phyloP scores from a whole-genome alignment of 306 rosid genomes.

The Castanopsis chinensis region DNA sequence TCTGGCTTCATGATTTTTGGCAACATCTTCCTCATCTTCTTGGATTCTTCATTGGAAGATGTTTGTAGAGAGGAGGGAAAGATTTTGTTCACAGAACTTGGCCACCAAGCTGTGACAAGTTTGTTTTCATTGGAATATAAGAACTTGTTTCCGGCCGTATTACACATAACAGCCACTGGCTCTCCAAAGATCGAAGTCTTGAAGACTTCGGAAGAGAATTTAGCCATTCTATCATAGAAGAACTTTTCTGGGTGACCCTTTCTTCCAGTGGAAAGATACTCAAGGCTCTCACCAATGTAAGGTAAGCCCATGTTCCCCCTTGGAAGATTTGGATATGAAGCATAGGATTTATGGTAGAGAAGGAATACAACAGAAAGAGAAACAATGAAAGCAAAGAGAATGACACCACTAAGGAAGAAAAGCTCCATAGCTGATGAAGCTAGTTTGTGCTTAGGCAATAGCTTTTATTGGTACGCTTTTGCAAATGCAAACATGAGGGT shows the following conservation, averaged over 20 bases:
- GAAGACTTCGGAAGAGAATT: not conserved
- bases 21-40: not conserved
- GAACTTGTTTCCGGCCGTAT: not conserved
- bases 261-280: not conserved
- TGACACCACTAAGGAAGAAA: not conserved
- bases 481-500: no score
- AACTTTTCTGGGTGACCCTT: constrained; percentile 12
- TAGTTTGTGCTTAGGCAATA: no score
- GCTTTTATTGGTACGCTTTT: no score
- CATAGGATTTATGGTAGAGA: constrained; percentile 6
- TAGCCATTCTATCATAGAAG: not conserved
- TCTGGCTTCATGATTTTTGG: constrained; percentile 14
- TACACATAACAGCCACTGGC: not conserved
- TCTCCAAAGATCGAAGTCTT: constrained; percentile 7
- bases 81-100: constrained; percentile 2
- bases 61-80: constrained; percentile 10
- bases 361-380: not conserved
- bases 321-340: not conserved
- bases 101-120: constrained; percentile 16
- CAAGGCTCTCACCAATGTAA: constrained; percentile 1
- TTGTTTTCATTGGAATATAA: constrained; percentile 9
- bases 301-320: constrained; percentile 10
- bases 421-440: not conserved
- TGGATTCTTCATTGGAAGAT: not conserved
- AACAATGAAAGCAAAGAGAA: not conserved